Evolutionary conservation across 2,329 filamentous ascomycete genomes (phyloP).

Genomic region (Aspergillus latus): DNA sequence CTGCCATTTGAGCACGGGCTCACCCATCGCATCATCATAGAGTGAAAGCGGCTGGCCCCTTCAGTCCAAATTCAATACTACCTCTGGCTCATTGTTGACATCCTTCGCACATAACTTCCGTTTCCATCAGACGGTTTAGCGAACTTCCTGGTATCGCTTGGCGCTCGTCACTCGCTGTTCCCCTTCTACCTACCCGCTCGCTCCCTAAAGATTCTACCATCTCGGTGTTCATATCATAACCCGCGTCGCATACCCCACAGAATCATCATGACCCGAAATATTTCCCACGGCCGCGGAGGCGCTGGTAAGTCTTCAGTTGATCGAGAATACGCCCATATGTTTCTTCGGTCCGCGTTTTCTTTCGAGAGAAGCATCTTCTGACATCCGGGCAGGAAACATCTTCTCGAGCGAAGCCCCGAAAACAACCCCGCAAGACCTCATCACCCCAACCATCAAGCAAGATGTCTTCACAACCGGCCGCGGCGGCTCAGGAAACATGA

Average conservation of each 20-base stretch:
- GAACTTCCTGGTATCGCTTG: not conserved
- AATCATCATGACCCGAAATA: constrained; percentile 27
- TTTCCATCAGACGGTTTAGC: not conserved
- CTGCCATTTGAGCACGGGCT: constrained; percentile 1
- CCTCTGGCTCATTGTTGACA: constrained; percentile 8
- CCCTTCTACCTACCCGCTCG: not conserved
- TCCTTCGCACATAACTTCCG: not conserved
- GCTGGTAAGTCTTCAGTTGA: constrained; percentile 52
- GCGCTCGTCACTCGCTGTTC: not conserved
- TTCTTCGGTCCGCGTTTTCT: not conserved
- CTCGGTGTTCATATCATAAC: not conserved
- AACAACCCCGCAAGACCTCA: constrained; percentile 63
- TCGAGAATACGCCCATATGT: not conserved
- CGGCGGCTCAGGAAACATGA: constrained; percentile 87
- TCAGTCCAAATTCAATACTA: not conserved
- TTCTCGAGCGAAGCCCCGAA: constrained; percentile 52
- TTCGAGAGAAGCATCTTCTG: not conserved
- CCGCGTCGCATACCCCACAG: constrained; percentile 1
- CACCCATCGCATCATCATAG: constrained; percentile 8
- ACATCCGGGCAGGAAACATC: constrained; percentile 58
- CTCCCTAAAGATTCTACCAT: not conserved
- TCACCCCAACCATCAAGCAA: constrained; percentile 80
- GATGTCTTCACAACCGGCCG: constrained; percentile 86
- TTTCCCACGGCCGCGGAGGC: constrained; percentile 74
- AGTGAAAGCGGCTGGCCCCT: not conserved